A percentile compares a stretch with the other conserved stretches of the same genome.
Evolutionary conservation across 208 protist species (phyloP).

Genomic region (Crithidia bombi): DNA sequence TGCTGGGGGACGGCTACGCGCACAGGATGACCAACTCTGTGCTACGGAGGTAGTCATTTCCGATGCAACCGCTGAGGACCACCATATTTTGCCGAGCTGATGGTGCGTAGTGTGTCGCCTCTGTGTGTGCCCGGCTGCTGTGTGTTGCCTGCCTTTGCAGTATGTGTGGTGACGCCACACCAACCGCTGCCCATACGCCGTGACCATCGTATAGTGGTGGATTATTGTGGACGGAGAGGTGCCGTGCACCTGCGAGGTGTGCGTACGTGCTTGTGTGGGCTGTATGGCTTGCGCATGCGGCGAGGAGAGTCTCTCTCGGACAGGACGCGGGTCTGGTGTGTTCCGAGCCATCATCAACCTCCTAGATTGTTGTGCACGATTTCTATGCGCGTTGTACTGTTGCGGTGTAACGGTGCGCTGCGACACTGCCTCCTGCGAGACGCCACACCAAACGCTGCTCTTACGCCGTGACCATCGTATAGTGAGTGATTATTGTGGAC

Average conservation of each 20-base stretch:
- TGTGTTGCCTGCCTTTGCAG: too few relatives aligned
- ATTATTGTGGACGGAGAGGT: too few relatives aligned
- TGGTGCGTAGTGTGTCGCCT: neutral
- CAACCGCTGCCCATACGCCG: neutral
- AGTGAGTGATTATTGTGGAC: slow-evolving; percentile 27
- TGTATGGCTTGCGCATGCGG: too few relatives aligned
- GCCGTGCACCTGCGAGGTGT: slow-evolving; percentile 3
- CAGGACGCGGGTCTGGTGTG: slow-evolving; percentile 5
- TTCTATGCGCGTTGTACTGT: neutral
- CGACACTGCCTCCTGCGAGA: neutral
- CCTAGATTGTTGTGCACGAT: slow-evolving; percentile 5
- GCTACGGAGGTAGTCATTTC: too few relatives aligned
- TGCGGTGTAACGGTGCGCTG: neutral
- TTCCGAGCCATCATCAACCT: slow-evolving; percentile 13
- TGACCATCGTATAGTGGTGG: slow-evolving; percentile 1
- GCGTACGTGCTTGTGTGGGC: slow-evolving; percentile 8
- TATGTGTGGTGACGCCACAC: slow-evolving; percentile 2
- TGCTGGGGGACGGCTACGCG: too few relatives aligned
- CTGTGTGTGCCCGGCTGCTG: neutral
- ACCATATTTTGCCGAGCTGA: neutral
- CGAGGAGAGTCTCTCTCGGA: slow-evolving; percentile 12
- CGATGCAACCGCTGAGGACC: too few relatives aligned
- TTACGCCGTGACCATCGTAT: slow-evolving; percentile 20
- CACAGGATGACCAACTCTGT: too few relatives aligned
- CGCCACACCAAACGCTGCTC: slow-evolving; percentile 22